phyloP scores from a whole-genome alignment of 306 rosid species.

The Sphenostylis stenocarpa region DNA sequence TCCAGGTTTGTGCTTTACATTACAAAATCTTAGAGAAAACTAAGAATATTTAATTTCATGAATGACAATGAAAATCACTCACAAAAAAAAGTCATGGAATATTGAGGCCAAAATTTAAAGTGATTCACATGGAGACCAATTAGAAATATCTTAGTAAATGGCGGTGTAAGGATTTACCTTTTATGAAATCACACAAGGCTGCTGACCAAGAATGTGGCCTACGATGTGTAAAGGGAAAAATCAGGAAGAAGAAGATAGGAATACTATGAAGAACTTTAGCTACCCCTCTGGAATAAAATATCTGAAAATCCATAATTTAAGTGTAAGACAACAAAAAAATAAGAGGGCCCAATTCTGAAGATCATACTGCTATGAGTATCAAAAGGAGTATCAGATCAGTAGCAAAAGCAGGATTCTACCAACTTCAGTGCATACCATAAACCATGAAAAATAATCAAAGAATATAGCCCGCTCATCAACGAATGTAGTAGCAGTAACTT shows the following conservation, averaged over 20 bases:
- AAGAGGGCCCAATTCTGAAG: conserved; percentile 15
- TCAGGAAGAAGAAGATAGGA: conserved; percentile 70
- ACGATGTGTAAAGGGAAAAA: conserved; percentile 46
- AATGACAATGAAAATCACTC: no score
- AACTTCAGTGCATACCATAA: conserved; percentile 75
- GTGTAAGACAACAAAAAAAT: conserved; percentile 24
- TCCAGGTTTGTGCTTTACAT: no score
- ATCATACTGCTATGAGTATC: conserved; percentile 28
- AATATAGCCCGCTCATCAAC: conserved; percentile 72
- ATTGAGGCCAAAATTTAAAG: not conserved
- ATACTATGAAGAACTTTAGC: conserved; percentile 77
- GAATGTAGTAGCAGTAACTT: conserved; percentile 41
- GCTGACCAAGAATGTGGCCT: conserved; percentile 54
- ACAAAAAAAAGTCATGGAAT: not conserved
- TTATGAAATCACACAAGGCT: conserved; percentile 61
- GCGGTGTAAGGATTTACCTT: conserved; percentile 67
- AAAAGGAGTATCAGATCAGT: not conserved
- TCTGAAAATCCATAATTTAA: conserved; percentile 50
- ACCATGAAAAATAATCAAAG: conserved; percentile 89
- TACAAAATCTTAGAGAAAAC: no score
- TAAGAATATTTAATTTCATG: no score
- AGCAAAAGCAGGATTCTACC: conserved; percentile 25
- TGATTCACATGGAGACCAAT: not conserved
- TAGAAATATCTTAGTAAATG: conserved; percentile 20
- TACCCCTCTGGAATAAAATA: conserved; percentile 78